Percentiles rank a stretch among this genome's conserved stretches.
Evolutionary conservation across 139 green algal species (phyloP).

Genomic region (Chlorella sp.): DNA sequence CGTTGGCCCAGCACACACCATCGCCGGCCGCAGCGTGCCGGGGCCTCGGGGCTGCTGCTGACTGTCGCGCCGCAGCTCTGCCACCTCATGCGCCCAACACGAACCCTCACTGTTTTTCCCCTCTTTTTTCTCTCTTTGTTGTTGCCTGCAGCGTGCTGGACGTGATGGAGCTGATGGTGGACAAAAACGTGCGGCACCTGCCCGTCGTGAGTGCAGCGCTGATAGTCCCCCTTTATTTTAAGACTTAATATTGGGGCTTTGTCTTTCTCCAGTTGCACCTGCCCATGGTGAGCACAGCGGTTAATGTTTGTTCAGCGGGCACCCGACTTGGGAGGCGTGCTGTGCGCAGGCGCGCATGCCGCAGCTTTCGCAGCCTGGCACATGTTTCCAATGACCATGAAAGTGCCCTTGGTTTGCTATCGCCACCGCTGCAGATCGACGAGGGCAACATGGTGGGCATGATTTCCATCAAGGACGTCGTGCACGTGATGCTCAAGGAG

Average conservation of each 20-base stretch:
- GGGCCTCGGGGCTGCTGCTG: not conserved
- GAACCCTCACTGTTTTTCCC: not conserved
- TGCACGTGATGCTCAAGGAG: conserved; percentile 62
- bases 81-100: not conserved
- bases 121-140: no score
- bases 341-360: no score
- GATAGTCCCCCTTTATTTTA: no score
- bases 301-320: no score
- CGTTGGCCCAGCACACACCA: no score
- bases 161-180: conserved; percentile 67
- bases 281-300: no score
- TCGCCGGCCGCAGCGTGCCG: not conserved
- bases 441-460: conserved; percentile 58
- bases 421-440: conserved; percentile 42
- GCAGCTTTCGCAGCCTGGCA: no score
- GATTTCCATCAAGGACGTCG: conserved; percentile 65
- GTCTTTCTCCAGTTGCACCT: no score
- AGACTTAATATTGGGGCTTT: no score
- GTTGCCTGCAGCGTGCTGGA: conserved; percentile 51
- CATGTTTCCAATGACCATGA: no score
- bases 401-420: no score
- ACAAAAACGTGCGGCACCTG: conserved; percentile 67
- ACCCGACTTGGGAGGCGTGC: no score
- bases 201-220: conserved; percentile 58
- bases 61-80: not conserved